Evolutionary conservation across 208 protist genomes (phyloP), one percentile per base, ranked within the genome.

Genomic region (Naegleria lovaniensis): DNA sequence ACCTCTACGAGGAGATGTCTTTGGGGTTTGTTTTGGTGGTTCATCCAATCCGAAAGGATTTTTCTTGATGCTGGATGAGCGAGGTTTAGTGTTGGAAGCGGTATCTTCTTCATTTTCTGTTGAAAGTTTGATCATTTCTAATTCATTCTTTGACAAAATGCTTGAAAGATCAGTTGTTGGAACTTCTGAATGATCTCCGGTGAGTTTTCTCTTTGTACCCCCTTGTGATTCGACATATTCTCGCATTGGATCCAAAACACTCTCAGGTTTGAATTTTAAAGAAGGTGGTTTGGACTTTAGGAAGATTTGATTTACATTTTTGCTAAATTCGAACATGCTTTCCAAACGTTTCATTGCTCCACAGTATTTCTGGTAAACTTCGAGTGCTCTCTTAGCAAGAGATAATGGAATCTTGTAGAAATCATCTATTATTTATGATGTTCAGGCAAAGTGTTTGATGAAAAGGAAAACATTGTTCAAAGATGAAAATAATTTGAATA

Each of bases 191-290:
- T 48, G 43, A 7, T 67, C 55, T 15, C 5, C 15, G 3, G 13
- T 29, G 19, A 67, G 55, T 19, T 19, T 67, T 29, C 22, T 67
- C 22, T 67, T 67, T 29, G 55, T 29, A 29, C 55, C 55, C 1
- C 55, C 83, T 48, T 87, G 6, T 51, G 16, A 29, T 33, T 38
- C 15, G 0, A 87, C 13, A 87, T 51, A 87, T 87, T 87, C 83
- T 38, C 33, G 51, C 83, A 87, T 87, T 41, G 83, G 16, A 11
- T 87, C 83, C 2, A 87, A 29, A 52, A 87, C 33, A 33, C 29
- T 40, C 2, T 87, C 83, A 36, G 83, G 83, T 29, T 40, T 87
- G 83, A 36, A 87, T 87, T 87, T 87, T 13, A 87, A n/a, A 9
- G 83, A 25, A 48, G 83, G 83, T 67, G 55, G 55, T 67, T 67